Percentiles rank a stretch among this genome's conserved stretches.
Evolutionary conservation across 768 basidiomycete species (phyloP).

Genomic region (Hydnomerulius pinastri): DNA sequence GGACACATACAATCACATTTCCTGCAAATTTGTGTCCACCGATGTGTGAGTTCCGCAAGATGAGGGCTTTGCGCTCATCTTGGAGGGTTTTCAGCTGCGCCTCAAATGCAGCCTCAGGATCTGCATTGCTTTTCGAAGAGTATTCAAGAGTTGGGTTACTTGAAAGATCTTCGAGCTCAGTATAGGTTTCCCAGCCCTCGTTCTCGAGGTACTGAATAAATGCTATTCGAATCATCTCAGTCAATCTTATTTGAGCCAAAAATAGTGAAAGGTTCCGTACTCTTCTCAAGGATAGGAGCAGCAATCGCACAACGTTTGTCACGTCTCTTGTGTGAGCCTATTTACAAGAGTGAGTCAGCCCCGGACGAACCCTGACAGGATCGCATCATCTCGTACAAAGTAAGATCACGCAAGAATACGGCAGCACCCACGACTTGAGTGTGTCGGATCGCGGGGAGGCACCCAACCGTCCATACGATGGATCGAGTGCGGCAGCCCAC

Average conservation of each 20-base stretch:
- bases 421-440: conserved; percentile 76
- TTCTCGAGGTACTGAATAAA: conserved; percentile 63
- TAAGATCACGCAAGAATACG: conserved; percentile 88
- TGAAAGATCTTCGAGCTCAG: conserved; percentile 63
- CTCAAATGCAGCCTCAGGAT: conserved; percentile 56
- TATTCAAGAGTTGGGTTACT: conserved; percentile 31
- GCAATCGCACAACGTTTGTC: conserved; percentile 92
- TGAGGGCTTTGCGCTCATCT: conserved; percentile 68
- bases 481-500: conserved; percentile 65
- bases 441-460: conserved; percentile 43
- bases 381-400: conserved; percentile 62
- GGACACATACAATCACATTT: conserved; percentile 76
- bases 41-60: conserved; percentile 86
- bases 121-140: conserved; percentile 21
- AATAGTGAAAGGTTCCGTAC: conserved; percentile 40
- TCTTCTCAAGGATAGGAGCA: conserved; percentile 79
- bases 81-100: conserved; percentile 48
- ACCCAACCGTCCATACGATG: conserved; percentile 52
- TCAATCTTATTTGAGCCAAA: conserved; percentile 9
- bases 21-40: conserved; percentile 95
- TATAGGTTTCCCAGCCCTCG: conserved; percentile 76
- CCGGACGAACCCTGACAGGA: not conserved
- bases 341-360: not conserved
- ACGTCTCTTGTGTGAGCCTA: conserved; percentile 91
- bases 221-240: conserved; percentile 38